These are phyloP conservation scores for Durotheca rogersii DNA, from an alignment of 495 filamentous ascomycete genomes.

Conservation along the genomic window DNA sequence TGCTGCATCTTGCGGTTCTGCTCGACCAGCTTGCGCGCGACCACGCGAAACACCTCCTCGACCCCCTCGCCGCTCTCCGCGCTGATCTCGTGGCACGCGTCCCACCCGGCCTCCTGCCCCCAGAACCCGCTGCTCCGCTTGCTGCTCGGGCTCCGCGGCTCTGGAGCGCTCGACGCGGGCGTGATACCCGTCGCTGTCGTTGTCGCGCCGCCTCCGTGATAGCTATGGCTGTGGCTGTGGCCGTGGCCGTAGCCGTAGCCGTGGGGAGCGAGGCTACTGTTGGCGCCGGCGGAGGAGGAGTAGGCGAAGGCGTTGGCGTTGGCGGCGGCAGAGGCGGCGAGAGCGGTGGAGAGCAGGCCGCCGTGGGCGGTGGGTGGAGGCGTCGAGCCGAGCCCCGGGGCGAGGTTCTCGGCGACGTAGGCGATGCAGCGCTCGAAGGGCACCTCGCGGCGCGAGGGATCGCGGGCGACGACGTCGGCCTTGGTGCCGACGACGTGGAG, in stretches of 20 bases:
- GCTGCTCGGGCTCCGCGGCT: constrained; percentile 64
- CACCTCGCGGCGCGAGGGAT: constrained; percentile 74
- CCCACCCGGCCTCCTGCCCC: constrained; percentile 91
- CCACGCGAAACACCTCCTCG: constrained; percentile 94
- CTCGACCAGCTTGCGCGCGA: constrained; percentile 91
- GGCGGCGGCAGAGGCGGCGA: no score
- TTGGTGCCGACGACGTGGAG: constrained; percentile 97
- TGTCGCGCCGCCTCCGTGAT: no score
- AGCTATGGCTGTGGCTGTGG: no score
- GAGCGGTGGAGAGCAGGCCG: no score
- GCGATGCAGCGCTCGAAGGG: constrained; percentile 93
- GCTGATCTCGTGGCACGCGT: constrained; percentile 94
- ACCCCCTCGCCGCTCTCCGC: constrained; percentile 94
- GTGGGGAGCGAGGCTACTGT: no score
- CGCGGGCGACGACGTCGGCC: constrained; percentile 80
- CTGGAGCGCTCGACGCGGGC: constrained; percentile 35
- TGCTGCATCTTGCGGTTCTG: constrained; percentile 72
- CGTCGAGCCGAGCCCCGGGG: constrained; percentile 62
- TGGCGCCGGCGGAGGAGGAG: no score
- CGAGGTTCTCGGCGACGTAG: constrained; percentile 89
- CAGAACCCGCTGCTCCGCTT: constrained; percentile 84
- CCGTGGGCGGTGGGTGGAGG: constrained; percentile 60
- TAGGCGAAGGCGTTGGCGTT: no score
- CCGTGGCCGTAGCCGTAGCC: no score
- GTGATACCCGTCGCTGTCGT: constrained; percentile 40